phyloP scores from a whole-genome alignment of 306 rosid species.

The Astragalus membranaceus region DNA sequence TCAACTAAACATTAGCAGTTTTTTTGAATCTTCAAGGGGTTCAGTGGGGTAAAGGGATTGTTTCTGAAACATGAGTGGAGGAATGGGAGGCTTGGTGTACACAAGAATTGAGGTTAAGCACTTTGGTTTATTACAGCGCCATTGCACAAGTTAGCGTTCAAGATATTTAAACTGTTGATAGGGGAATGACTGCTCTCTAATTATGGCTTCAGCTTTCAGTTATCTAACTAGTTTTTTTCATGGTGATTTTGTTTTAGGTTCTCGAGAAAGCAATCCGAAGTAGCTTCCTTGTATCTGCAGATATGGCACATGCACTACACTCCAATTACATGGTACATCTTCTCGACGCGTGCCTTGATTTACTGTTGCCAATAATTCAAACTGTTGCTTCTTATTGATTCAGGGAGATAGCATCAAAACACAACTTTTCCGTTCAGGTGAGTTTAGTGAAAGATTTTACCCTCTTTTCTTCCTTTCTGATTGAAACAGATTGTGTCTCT shows the following conservation, averaged over 20 bases:
- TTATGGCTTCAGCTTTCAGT: neutral
- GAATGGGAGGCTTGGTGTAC: neutral
- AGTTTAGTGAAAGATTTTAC: slow-evolving; percentile 6
- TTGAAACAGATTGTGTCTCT: neutral
- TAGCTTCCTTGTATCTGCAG: slow-evolving; percentile 87
- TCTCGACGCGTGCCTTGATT: neutral
- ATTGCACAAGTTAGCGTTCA: neutral
- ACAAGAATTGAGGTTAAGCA: neutral
- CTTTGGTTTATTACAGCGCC: neutral
- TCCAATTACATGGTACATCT: slow-evolving; percentile 77
- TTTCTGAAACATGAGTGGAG: neutral
- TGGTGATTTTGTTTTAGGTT: slow-evolving; percentile 40
- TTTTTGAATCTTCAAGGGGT: neutral
- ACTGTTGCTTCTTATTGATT: slow-evolving; percentile 28
- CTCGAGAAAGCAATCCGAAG: slow-evolving; percentile 60
- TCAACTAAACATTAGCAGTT: neutral
- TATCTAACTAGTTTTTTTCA: neutral
- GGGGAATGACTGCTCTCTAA: neutral
- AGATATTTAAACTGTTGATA: neutral
- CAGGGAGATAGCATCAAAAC: slow-evolving; percentile 71
- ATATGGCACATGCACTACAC: slow-evolving; percentile 95
- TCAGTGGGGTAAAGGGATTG: neutral
- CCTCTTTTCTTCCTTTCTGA: neutral
- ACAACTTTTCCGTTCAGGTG: slow-evolving; percentile 86
- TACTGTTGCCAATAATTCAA: neutral